phyloP scores from a whole-genome alignment of 208 protist genomes.

The Leishmania tarentolae region DNA sequence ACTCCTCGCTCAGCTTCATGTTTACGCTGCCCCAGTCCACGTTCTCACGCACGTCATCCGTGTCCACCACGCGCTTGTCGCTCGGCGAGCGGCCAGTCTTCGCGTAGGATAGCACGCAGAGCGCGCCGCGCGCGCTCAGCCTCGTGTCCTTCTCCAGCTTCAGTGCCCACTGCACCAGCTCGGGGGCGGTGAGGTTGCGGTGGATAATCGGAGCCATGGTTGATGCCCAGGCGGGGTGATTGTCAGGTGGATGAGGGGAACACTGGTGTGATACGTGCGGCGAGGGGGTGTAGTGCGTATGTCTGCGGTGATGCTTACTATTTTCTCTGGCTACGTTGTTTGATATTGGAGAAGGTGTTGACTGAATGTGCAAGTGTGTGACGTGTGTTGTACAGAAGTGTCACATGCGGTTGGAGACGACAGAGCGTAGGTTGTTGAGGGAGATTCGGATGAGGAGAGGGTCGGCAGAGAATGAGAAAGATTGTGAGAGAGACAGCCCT shows the following conservation, averaged over 20 bases:
- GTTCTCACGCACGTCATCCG: slow-evolving; percentile 59
- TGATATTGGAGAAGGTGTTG: background rate
- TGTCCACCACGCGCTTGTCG: slow-evolving; percentile 95
- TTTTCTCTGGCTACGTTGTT: background rate
- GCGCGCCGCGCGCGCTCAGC: slow-evolving; percentile 86
- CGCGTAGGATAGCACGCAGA: slow-evolving; percentile 82
- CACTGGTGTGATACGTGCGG: background rate
- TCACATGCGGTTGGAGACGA: no score
- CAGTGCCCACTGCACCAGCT: slow-evolving; percentile 64
- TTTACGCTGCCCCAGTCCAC: slow-evolving; percentile 97
- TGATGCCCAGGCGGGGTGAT: background rate
- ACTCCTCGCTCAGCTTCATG: slow-evolving; percentile 87
- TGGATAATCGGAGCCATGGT: slow-evolving; percentile 38
- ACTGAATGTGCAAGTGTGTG: background rate
- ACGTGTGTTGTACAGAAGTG: background rate
- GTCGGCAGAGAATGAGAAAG: background rate
- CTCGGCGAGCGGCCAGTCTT: slow-evolving; percentile 93
- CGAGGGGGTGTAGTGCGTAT: no score
- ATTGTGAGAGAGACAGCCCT: background rate
- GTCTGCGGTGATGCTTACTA: background rate
- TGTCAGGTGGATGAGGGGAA: background rate
- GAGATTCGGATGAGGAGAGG: background rate
- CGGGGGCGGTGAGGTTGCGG: slow-evolving; percentile 50
- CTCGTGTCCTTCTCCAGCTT: slow-evolving; percentile 71
- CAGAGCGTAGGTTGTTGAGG: background rate